Evolutionary conservation across 2,329 filamentous ascomycete species (phyloP).

Genomic region (Chrysosphaeria jannelii): DNA sequence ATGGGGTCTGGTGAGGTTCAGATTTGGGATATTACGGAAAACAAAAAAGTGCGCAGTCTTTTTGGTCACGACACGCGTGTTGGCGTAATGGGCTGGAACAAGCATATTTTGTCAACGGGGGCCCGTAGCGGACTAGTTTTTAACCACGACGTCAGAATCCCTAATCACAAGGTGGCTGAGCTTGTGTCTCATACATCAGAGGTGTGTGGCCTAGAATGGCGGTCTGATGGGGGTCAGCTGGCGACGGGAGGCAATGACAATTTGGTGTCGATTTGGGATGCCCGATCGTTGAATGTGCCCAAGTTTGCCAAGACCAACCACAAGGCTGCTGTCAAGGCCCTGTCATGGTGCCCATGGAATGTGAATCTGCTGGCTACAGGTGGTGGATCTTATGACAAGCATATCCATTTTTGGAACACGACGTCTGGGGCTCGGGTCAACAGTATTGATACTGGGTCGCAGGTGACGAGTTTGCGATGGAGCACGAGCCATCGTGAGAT

Average conservation of each 20-base stretch:
- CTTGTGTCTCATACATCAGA: constrained; percentile 92
- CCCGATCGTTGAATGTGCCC: constrained; percentile 67
- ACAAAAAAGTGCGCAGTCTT: constrained; percentile 92
- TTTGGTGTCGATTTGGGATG: constrained; percentile 96
- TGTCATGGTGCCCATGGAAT: constrained; percentile 98
- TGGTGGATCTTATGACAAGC: constrained; percentile 81
- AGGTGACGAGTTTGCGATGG: constrained; percentile 91
- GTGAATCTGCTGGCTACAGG: constrained; percentile 89
- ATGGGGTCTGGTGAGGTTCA: constrained; percentile 89
- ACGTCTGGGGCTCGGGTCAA: constrained; percentile 93
- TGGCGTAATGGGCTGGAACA: constrained; percentile 97
- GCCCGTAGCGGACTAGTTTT: constrained; percentile 82
- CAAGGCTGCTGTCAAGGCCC: constrained; percentile 91
- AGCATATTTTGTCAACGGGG: constrained; percentile 86
- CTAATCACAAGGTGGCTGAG: constrained; percentile 93
- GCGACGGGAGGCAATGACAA: constrained; percentile 98
- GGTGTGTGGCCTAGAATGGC: constrained; percentile 94
- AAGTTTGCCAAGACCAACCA: constrained; percentile 99
- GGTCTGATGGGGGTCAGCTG: constrained; percentile 81
- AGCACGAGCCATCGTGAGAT: constrained; percentile 94
- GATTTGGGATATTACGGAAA: constrained; percentile 96
- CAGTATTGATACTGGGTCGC: constrained; percentile 94
- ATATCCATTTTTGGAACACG: constrained; percentile 99
- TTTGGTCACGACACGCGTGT: constrained; percentile 89
- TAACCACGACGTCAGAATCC: constrained; percentile 96